Conservation (phyloP, 345 rosid genomes). For the Citrus reticulata region DNA sequence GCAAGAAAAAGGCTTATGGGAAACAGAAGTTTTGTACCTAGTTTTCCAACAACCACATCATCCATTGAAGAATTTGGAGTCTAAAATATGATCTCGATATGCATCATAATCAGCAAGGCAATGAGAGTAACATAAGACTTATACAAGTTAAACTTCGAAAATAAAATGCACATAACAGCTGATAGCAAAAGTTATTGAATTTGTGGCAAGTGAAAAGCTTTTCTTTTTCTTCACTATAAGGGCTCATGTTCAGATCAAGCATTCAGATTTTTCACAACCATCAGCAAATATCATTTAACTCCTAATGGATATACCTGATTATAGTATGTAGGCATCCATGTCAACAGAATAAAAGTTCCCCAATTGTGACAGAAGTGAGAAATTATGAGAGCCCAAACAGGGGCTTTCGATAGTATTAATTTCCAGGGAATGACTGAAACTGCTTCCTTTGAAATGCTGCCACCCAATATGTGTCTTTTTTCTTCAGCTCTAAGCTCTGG, state of each 20-base stretch:
- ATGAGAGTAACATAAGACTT: background rate
- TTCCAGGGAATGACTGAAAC: constrained; percentile 93
- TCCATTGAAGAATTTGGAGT: background rate
- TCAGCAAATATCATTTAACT: background rate
- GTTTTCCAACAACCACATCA: background rate
- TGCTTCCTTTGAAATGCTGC: constrained; percentile 67
- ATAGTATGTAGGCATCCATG: constrained; percentile 99
- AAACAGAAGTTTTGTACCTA: background rate
- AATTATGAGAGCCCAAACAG: constrained; percentile 96
- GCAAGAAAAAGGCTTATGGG: background rate
- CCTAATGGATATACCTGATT: constrained; percentile 63
- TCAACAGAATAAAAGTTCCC: constrained; percentile 94
- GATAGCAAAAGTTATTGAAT: background rate
- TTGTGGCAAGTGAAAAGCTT: background rate
- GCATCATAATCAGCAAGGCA: background rate
- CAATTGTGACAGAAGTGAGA: constrained; percentile 98
- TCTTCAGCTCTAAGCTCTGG: constrained; percentile 67
- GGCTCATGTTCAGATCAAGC: background rate
- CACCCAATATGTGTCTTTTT: constrained; percentile 58
- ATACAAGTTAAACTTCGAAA: background rate
- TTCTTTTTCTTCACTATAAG: background rate
- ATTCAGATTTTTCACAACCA: background rate
- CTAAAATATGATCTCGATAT: background rate
- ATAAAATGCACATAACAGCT: background rate
- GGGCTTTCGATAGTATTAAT: constrained; percentile 81